Base-by-base conservation (phyloP, 225 moss, liverwort and hornwort species). In the Pseudisothecium myosuroides region DNA sequence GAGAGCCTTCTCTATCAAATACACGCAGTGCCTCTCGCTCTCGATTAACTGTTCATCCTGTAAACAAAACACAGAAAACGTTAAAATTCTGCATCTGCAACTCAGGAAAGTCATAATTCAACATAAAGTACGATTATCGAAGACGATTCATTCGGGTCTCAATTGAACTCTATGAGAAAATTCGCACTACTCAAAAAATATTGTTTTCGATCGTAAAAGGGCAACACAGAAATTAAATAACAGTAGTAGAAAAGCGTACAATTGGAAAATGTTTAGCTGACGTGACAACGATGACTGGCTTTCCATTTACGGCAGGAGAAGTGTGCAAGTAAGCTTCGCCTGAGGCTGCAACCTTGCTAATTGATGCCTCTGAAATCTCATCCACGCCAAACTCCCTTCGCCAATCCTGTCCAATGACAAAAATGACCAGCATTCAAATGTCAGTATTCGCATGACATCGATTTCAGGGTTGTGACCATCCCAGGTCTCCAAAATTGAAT, bases 321-420 rank as follows among this genome's bases (percentile, higher is more conserved):
- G 88, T 88, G 88, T 96, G 96, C 90, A 95, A 90, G 83, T 95
- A 96, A 43, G 96, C 96, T 89, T 95, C 94, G 60, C 96, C 96
- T 31, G 89, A 90, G 76, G 91, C 88, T 50, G 92, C 93, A 84
- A 93, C 90, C 50, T 69, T 91, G 87, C 89, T 89, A 43, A 95
- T 89, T 68, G 94, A 95, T 56, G 82, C 90, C 72, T 95, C 95
- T 19, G 92, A 90, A 85, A 95, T 95, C 86, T 94, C 88, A 68
- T 94, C 94, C 74, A 96, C 96, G 49, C 95, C 95, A 86, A 96
- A 95, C 80, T 96, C 95, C 81, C 68, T 89, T 85, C 96, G 94
- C 96, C 96, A 96, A 56, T 89, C 93, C 95, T 95, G 22, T 55
- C 65, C 83, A 83, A 59, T 66, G 69, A 37, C 81, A 90, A 32